These are phyloP conservation scores for Umbelopsis sp. DNA, from an alignment of 192 early-diverging fungal species.

Conservation along the genomic window DNA sequence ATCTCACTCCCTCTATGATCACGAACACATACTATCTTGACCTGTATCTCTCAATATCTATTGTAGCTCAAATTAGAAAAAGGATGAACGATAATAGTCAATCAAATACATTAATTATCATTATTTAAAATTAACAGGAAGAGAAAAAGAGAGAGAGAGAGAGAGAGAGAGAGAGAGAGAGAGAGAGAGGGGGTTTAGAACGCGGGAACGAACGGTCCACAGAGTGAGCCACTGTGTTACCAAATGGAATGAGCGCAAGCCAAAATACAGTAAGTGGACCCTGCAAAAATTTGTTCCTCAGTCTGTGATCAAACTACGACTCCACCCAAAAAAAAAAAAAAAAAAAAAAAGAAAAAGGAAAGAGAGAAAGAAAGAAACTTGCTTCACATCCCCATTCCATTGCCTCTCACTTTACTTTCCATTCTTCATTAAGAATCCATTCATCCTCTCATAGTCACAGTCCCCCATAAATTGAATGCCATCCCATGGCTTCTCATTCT, in stretches of 20 bases:
- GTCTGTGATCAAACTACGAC: no score
- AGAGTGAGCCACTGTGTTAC: background rate
- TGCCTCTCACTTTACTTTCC: background rate
- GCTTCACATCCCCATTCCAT: background rate
- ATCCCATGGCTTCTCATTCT: conserved; percentile 16
- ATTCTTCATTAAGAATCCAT: background rate
- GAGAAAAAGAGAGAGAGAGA: no score
- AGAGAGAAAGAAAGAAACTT: no score
- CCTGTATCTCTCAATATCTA: no score
- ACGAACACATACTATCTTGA: no score
- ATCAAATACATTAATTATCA: no score
- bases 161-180: no score
- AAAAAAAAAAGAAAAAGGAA: background rate
- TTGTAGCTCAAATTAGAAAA: no score
- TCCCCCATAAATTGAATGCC: background rate
- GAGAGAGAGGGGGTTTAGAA: no score
- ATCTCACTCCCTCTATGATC: background rate
- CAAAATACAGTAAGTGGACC: background rate
- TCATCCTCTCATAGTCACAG: background rate
- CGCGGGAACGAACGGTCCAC: background rate
- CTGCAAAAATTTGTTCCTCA: conserved; percentile 10
- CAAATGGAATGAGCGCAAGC: background rate
- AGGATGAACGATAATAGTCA: no score
- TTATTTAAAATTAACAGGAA: no score
- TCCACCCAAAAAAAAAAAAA: background rate